phyloP scores from a whole-genome alignment of 2,329 filamentous ascomycete genomes.

The Xylariaceae sp. region DNA sequence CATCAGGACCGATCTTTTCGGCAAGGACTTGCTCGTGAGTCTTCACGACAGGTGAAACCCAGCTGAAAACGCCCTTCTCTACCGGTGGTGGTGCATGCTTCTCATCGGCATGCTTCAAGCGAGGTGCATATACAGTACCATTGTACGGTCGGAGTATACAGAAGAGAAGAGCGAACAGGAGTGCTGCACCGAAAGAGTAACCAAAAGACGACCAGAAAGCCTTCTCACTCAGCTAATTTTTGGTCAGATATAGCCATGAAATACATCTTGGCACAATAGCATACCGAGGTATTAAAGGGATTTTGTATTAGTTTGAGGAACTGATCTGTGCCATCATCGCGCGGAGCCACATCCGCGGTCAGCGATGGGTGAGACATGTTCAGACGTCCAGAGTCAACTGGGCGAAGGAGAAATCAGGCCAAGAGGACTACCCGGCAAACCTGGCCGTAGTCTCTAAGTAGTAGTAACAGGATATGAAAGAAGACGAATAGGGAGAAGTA shows the following conservation, averaged over 20 bases:
- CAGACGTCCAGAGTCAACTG: neutral
- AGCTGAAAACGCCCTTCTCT: conserved; percentile 82
- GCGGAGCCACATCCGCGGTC: conserved; percentile 7
- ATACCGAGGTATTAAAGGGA: conserved; percentile 54
- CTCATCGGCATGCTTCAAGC: conserved; percentile 78
- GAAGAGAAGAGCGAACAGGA: conserved; percentile 76
- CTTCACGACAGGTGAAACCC: conserved; percentile 78
- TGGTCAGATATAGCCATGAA: neutral
- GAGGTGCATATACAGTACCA: conserved; percentile 78
- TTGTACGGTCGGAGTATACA: conserved; percentile 88
- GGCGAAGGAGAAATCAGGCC: neutral
- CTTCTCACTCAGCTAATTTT: conserved; percentile 21
- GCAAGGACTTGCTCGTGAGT: conserved; percentile 80
- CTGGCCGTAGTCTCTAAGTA: neutral
- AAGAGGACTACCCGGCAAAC: neutral
- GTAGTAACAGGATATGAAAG: neutral
- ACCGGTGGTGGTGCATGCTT: conserved; percentile 73
- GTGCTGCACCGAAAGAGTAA: conserved; percentile 76
- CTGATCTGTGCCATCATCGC: conserved; percentile 41
- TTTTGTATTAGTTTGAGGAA: conserved; percentile 55
- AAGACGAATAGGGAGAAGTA: neutral
- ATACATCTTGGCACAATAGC: conserved; percentile 6
- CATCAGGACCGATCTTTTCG: conserved; percentile 83
- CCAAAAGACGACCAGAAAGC: conserved; percentile 74
- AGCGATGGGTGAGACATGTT: conserved; percentile 12